Base-by-base conservation (phyloP, 1,139 yeast genomes). In the Suhomyces chickasaworum region DNA sequence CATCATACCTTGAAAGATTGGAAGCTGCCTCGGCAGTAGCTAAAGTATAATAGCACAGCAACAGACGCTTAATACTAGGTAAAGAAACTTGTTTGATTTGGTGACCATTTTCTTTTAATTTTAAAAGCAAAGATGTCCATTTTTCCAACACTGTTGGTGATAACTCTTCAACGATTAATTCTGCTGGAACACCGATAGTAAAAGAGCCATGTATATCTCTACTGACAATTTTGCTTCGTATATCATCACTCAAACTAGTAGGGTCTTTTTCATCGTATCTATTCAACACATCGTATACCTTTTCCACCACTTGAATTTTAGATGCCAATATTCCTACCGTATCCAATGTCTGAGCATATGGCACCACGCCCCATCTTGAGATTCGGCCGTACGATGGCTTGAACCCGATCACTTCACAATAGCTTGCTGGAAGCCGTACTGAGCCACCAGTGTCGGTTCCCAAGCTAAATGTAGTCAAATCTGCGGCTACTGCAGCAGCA, bases 361-460 rank as follows among this genome's bases (percentile, higher is more conserved):
- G 84, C 3, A 91, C 73, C 10, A 93, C 89, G 1, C 99, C 99
- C 84, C 90, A 84, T 45, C 99, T 71, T 0, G 97, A 90, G 2
- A 95, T 69, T 30, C 96, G 73, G 0, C 99, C 99, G 63, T 93
- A 93, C 0, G 95, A 76, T 0, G 99, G 99, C 62, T 93, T 93
- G 69, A 88, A 90, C 0, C 99, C 99, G 37, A 80, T 69, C 0
- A 86, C 77, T 1, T 89, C 88, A 56, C 95, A 86, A 64, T 86
- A 89, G 18, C 96, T 84, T 1, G 96, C 95, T 0, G 99, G 99
- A 18, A 87, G 71, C 49, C 99, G 73, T 1, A 93, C 89, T 0
- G 97, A 89, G 0, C 99, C 99, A 3, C 99, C 99, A 0, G 99
- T 93, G 59, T 93, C 99, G 0, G 98, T 88, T 0, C 99, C 99